A percentile compares a stretch with the other conserved stretches of the same genome.
Conservation (phyloP, 2,329 filamentous ascomycete genomes). For the Aureobasidium sp. region DNA sequence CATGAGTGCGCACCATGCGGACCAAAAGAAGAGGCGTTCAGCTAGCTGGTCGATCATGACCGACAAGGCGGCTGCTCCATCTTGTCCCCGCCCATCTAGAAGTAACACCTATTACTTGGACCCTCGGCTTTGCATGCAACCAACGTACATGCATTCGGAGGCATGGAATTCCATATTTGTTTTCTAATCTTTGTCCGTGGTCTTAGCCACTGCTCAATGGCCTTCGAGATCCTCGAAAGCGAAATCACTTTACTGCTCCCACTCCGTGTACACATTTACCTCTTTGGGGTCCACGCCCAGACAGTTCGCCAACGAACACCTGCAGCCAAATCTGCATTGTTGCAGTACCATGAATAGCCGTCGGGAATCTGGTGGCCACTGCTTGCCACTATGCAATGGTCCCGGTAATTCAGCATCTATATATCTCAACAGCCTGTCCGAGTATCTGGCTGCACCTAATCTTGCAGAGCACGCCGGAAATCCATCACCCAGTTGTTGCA, state of each 20-base stretch:
- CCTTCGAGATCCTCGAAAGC: background rate
- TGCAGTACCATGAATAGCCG: conserved; percentile 15
- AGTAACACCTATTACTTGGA: background rate
- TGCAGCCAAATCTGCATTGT: conserved; percentile 16
- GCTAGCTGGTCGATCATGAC: conserved; percentile 6
- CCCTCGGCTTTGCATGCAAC: conserved; percentile 9
- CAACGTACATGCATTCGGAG: conserved; percentile 13
- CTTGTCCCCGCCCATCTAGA: background rate
- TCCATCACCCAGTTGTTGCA: background rate
- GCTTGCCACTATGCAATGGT: conserved; percentile 1
- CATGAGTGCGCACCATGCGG: conserved; percentile 2
- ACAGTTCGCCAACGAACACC: conserved; percentile 1
- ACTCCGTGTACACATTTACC: conserved; percentile 1
- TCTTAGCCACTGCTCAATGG: conserved; percentile 10
- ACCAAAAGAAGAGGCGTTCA: conserved; percentile 5
- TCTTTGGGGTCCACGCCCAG: background rate
- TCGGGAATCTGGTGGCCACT: conserved; percentile 4
- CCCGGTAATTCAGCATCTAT: conserved; percentile 1
- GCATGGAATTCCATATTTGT: conserved; percentile 9
- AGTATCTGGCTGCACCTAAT: background rate
- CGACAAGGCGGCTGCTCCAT: conserved; percentile 10
- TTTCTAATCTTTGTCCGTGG: conserved; percentile 11
- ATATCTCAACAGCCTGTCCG: background rate
- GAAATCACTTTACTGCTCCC: background rate
- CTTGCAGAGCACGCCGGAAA: background rate